Evolutionary conservation across 2,329 filamentous ascomycete genomes (phyloP).

Genomic region (Diplodia scrobiculata): DNA sequence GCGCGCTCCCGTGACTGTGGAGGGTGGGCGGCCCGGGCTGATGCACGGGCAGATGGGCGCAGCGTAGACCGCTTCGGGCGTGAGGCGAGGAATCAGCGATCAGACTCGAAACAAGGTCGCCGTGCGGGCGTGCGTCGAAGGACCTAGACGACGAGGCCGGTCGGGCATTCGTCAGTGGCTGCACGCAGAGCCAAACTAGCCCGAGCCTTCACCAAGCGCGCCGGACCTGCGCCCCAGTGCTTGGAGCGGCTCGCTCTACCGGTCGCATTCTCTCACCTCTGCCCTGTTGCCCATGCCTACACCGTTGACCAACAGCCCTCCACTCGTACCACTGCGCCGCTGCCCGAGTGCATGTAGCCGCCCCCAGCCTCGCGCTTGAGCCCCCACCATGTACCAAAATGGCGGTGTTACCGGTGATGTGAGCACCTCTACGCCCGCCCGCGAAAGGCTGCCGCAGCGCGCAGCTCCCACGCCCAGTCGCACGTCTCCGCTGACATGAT

Average conservation of each 20-base stretch:
- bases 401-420: slow-evolving; percentile 33
- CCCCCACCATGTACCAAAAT: slow-evolving; percentile 41
- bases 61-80: slow-evolving; percentile 6
- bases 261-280: slow-evolving; percentile 28
- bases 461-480: slow-evolving; percentile 19
- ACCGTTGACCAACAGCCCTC: slow-evolving; percentile 25
- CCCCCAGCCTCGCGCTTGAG: slow-evolving; percentile 30
- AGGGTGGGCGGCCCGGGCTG: background rate
- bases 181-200: slow-evolving; percentile 19
- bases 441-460: slow-evolving; percentile 13
- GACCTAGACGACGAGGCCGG: slow-evolving; percentile 13
- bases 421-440: slow-evolving; percentile 10
- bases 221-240: slow-evolving; percentile 24
- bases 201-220: slow-evolving; percentile 21
- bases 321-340: slow-evolving; percentile 24
- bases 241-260: slow-evolving; percentile 22
- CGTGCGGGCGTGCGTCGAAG: slow-evolving; percentile 21
- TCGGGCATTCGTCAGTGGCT: slow-evolving; percentile 25
- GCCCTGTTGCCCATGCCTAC: slow-evolving; percentile 26
- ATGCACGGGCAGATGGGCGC: background rate
- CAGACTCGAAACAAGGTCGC: slow-evolving; percentile 6
- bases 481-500: slow-evolving; percentile 29
- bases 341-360: slow-evolving; percentile 29
- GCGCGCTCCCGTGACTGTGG: slow-evolving; percentile 12
- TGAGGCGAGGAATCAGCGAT: slow-evolving; percentile 23